phyloP scores from a whole-genome alignment of 306 rosid genomes.

The Cicer chorassanicum region DNA sequence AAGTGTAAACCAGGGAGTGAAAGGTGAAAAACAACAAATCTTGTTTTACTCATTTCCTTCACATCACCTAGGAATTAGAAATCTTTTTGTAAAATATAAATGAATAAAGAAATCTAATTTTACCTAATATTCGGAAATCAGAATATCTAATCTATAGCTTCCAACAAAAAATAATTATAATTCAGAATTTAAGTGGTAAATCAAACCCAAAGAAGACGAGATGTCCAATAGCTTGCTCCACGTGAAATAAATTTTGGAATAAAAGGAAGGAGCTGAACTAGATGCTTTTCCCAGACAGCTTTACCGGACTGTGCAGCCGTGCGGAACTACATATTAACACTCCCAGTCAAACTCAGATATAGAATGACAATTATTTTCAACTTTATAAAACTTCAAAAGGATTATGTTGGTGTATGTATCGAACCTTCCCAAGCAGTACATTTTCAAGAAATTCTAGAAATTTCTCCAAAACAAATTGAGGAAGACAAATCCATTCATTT shows the following conservation, averaged over 20 bases:
- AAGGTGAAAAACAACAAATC: too few species aligned
- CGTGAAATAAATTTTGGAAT: slow-evolving; percentile 71
- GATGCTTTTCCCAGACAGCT: slow-evolving; percentile 62
- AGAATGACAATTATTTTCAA: slow-evolving; percentile 35
- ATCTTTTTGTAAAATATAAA: background rate
- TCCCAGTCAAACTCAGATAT: slow-evolving; percentile 20
- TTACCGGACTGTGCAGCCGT: slow-evolving; percentile 55
- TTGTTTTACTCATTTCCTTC: background rate
- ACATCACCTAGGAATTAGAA: background rate
- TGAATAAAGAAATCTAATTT: slow-evolving; percentile 10
- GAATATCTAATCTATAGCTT: slow-evolving; percentile 19
- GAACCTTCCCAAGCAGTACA: slow-evolving; percentile 77
- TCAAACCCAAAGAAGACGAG: slow-evolving; percentile 85
- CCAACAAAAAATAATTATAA: slow-evolving; percentile 1
- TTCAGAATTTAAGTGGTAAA: slow-evolving; percentile 25
- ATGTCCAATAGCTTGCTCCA: slow-evolving; percentile 59
- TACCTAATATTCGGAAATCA: slow-evolving; percentile 1
- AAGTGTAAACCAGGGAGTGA: too few species aligned
- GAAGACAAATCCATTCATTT: slow-evolving; percentile 62
- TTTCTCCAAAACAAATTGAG: slow-evolving; percentile 60
- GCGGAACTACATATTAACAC: slow-evolving; percentile 54
- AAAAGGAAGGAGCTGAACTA: slow-evolving; percentile 73
- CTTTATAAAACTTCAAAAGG: slow-evolving; percentile 19
- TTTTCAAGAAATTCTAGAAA: slow-evolving; percentile 75
- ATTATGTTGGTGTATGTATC: slow-evolving; percentile 40